A percentile compares a stretch with the other conserved stretches of the same genome.
Conservation (phyloP, 495 filamentous ascomycete genomes). For the Evernia prunastri region DNA sequence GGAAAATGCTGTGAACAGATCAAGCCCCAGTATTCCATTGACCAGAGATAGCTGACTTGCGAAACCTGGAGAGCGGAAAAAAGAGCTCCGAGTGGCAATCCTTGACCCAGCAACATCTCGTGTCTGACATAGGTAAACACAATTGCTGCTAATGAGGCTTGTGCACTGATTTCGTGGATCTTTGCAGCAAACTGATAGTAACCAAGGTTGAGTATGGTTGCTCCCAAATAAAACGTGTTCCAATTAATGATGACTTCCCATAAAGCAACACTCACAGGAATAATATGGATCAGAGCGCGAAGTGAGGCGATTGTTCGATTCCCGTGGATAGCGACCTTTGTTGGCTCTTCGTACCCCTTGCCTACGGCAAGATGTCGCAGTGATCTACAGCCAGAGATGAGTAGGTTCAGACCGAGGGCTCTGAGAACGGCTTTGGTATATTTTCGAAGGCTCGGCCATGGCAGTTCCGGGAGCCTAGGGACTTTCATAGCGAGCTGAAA, state of each 20-base stretch:
- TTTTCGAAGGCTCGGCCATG: too few relatives aligned
- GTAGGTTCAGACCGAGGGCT: constrained; percentile 16
- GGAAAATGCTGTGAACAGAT: not conserved
- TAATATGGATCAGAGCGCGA: constrained; percentile 15
- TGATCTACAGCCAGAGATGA: not conserved
- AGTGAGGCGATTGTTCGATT: constrained; percentile 12
- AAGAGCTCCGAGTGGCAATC: constrained; percentile 23
- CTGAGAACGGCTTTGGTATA: too few relatives aligned
- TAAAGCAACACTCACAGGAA: constrained; percentile 19
- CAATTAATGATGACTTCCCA: constrained; percentile 21
- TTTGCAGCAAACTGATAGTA: constrained; percentile 28
- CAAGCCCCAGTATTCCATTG: constrained; percentile 26
- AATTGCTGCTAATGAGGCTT: constrained; percentile 25
- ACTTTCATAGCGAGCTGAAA: too few relatives aligned
- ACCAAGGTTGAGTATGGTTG: constrained; percentile 14
- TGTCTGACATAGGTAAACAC: not conserved
- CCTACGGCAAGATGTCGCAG: constrained; percentile 12
- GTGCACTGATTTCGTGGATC: constrained; percentile 26
- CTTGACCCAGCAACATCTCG: constrained; percentile 13
- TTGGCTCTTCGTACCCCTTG: constrained; percentile 15
- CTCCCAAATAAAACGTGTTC: constrained; percentile 20
- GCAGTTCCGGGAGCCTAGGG: too few relatives aligned
- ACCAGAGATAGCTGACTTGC: constrained; percentile 28
- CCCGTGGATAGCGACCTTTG: constrained; percentile 15
- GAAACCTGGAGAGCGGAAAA: constrained; percentile 25